A percentile compares a stretch with the other conserved stretches of the same genome.
These are phyloP conservation scores for Xerocomellus chrysenteron DNA, from an alignment of 768 basidiomycete species.

Conservation along the genomic window DNA sequence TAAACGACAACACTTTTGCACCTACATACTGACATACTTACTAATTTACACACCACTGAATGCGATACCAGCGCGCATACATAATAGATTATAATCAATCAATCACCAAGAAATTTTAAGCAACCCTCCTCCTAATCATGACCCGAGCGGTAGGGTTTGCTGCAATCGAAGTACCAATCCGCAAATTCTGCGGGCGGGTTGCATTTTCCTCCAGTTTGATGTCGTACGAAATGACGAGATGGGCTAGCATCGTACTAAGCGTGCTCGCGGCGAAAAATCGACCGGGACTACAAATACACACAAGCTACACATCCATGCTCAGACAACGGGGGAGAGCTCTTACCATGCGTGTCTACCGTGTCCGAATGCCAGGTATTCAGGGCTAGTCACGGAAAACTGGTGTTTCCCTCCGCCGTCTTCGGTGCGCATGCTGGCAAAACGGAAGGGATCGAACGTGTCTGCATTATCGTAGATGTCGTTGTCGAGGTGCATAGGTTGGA, in stretches of 20 bases:
- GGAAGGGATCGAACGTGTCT: constrained; percentile 20
- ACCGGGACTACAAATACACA: constrained; percentile 6
- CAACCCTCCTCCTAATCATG: too few relatives aligned
- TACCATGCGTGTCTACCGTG: constrained; percentile 19
- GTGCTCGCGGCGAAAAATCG: constrained; percentile 10
- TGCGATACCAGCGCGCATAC: too few relatives aligned
- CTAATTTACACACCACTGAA: too few relatives aligned
- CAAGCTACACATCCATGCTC: background rate
- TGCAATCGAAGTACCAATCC: background rate
- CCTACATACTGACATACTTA: too few relatives aligned
- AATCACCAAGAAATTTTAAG: too few relatives aligned
- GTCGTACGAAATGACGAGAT: constrained; percentile 16
- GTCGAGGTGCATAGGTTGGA: constrained; percentile 25
- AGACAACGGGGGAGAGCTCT: background rate
- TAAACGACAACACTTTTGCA: too few relatives aligned
- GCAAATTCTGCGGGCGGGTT: background rate
- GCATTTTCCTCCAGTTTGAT: constrained; percentile 12
- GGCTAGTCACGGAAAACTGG: constrained; percentile 34
- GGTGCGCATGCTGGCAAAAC: constrained; percentile 41
- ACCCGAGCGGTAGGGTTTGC: constrained; percentile 5
- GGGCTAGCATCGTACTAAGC: constrained; percentile 17
- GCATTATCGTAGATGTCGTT: constrained; percentile 33
- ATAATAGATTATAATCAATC: too few relatives aligned
- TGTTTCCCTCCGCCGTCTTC: constrained; percentile 30
- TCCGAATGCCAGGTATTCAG: constrained; percentile 39